Evolutionary conservation across 495 filamentous ascomycete species (phyloP), one percentile per base, ranked within the genome.

Genomic region (Glarea lozoyensis): DNA sequence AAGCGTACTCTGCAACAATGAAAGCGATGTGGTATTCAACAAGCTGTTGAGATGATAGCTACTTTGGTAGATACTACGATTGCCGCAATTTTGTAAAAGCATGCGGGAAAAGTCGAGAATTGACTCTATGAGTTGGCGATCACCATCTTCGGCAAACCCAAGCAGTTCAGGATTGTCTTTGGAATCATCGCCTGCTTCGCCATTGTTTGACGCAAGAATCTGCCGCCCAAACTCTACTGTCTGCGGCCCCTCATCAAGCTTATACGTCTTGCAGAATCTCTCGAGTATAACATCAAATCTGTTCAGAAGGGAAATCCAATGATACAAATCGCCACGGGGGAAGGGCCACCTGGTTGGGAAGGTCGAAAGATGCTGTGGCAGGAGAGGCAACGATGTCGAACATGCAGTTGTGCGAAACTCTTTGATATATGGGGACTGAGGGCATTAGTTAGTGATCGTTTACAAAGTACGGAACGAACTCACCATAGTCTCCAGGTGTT

Each of bases 251-350:
- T 80, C 75, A 42, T 78, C 76, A 22, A 99, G 70, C 47, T 74
- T 78, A 64, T 99, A 97, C 53, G 79, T 83, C 25, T 81, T 69
- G 59, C 79, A 87, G 57, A 89, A 83, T 19, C 76, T 73, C 43
- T 93, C 86, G 13, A 97, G 67, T 44, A 96, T 77, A 47, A 75
- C 73, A 62, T 99, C 93, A 61, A 99, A 97, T 46, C 89, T 81
- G 64, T 99, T 90, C 35, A 99, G 68, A 30, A 94, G 72, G 23
- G 85, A 81, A 56, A 97, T 96, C 93, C 93, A 99, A 69, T 99
- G 88, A 56, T 97, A 97, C 32, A 97, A 70, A 54, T 99, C 93
- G 35, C 93, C 93, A 60, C 92, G 75, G n/a, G 89, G 90, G 55
- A 96, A 95, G 19, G 86, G 86, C 93, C 90, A 97, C 74, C 78